Conservation (phyloP, 176 grass and related monocot genomes). For the Oryza meyeriana region DNA sequence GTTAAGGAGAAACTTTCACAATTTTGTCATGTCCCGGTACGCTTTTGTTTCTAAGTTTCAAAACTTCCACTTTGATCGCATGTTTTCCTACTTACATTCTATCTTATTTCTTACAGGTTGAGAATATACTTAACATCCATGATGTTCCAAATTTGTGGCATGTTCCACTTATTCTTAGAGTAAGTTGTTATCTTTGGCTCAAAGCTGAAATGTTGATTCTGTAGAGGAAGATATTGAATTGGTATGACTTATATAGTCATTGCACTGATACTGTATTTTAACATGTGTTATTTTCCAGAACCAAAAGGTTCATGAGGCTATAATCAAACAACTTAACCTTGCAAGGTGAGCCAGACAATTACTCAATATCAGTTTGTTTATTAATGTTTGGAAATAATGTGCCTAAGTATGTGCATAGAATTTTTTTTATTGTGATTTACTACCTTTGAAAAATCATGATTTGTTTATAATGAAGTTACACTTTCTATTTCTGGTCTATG, state of each 20-base stretch:
- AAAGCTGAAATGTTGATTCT: slow-evolving; percentile 16
- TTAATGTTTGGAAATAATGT: background rate
- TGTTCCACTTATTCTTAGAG: slow-evolving; percentile 89
- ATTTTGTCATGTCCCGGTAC: slow-evolving; percentile 98
- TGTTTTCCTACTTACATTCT: slow-evolving; percentile 30
- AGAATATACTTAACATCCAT: slow-evolving; percentile 94
- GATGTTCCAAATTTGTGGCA: slow-evolving; percentile 99
- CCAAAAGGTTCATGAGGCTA: slow-evolving; percentile 87
- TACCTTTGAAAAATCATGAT: slow-evolving; percentile 5
- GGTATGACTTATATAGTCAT: background rate
- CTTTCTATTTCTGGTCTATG: background rate
- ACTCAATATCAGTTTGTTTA: slow-evolving; percentile 9
- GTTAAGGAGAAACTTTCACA: slow-evolving; percentile 95
- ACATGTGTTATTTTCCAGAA: slow-evolving; percentile 59
- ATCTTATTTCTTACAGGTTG: slow-evolving; percentile 53
- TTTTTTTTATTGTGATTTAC: background rate
- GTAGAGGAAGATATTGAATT: background rate
- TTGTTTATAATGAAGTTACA: background rate
- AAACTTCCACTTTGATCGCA: background rate
- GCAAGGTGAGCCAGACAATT: slow-evolving; percentile 47
- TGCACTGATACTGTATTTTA: background rate
- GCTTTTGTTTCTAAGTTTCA: slow-evolving; percentile 13
- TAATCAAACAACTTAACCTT: slow-evolving; percentile 92
- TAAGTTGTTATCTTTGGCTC: slow-evolving; percentile 53
- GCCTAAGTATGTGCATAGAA: background rate